A percentile compares a stretch with the other conserved stretches of the same genome.
phyloP scores from a whole-genome alignment of 441 rosid species.

The Adansonia madagascariensis region DNA sequence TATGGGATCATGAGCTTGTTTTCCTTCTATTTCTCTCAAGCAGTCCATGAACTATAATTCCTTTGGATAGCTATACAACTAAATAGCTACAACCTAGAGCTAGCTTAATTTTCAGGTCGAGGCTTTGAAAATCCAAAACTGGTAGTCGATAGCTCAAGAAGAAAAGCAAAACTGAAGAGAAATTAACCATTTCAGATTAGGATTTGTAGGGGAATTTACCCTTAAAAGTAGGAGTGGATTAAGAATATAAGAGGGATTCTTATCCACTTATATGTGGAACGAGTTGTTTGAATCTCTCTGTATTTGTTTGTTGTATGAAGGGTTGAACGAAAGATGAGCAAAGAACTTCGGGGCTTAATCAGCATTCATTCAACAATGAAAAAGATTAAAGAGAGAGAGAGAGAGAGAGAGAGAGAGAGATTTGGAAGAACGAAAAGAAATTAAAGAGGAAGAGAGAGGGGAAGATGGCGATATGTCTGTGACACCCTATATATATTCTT shows the following conservation, averaged over 20 bases:
- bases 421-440: neutral
- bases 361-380: constrained; percentile 51
- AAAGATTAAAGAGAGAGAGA: constrained; percentile 12
- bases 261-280: constrained; percentile 46
- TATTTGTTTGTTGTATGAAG: constrained; percentile 37
- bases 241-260: constrained; percentile 38
- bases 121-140: neutral
- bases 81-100: neutral
- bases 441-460: constrained; percentile 19
- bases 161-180: constrained; percentile 29
- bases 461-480: constrained; percentile 43
- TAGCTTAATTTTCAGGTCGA: neutral
- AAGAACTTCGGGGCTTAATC: constrained; percentile 48
- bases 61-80: neutral
- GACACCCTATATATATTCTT: constrained; percentile 35
- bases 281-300: constrained; percentile 44
- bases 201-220: constrained; percentile 19
- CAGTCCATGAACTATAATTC: constrained; percentile 34
- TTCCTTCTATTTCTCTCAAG: constrained; percentile 76
- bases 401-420: neutral
- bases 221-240: constrained; percentile 41
- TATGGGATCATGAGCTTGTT: constrained; percentile 72
- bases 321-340: constrained; percentile 54
- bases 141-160: constrained; percentile 26
- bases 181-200: constrained; percentile 31